Conservation (phyloP, 192 early-diverging fungal species). For the Coemansia nantahalensis region DNA sequence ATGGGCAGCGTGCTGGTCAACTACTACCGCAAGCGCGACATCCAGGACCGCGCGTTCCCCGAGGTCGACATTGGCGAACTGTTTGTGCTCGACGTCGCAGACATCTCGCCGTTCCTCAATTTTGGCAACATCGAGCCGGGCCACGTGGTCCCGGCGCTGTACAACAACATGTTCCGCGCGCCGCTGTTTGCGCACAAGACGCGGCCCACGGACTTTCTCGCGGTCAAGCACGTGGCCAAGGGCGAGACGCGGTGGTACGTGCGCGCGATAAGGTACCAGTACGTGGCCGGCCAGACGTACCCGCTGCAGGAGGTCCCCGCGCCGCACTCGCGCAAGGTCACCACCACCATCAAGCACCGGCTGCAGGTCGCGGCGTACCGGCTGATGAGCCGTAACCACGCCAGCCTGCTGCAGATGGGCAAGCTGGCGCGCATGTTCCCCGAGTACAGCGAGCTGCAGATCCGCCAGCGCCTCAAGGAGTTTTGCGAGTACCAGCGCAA, state of each 20-base stretch:
- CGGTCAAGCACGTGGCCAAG: slow-evolving; percentile 77
- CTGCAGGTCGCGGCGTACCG: slow-evolving; percentile 88
- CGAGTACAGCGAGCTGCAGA: slow-evolving; percentile 78
- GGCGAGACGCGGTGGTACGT: slow-evolving; percentile 82
- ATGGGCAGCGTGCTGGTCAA: slow-evolving; percentile 95
- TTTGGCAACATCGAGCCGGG: slow-evolving; percentile 96
- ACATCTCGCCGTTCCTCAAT: slow-evolving; percentile 89
- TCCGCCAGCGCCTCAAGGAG: slow-evolving; percentile 93
- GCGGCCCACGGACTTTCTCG: slow-evolving; percentile 77
- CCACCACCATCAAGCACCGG: slow-evolving; percentile 78
- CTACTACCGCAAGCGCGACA: slow-evolving; percentile 90
- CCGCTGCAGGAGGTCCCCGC: slow-evolving; percentile 93
- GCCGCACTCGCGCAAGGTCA: slow-evolving; percentile 91
- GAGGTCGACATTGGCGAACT: slow-evolving; percentile 80
- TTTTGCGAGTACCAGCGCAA: slow-evolving; percentile 93
- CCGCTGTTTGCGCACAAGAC: slow-evolving; percentile 80
- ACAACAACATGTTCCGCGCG: slow-evolving; percentile 94
- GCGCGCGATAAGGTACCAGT: slow-evolving; percentile 78
- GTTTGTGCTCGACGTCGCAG: slow-evolving; percentile 81
- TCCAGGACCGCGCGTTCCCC: slow-evolving; percentile 76
- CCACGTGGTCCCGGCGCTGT: slow-evolving; percentile 80
- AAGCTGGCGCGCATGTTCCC: slow-evolving; percentile 81
- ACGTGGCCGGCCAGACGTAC: slow-evolving; percentile 89
- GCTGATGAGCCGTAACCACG: slow-evolving; percentile 79
- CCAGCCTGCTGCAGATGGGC: slow-evolving; percentile 69